Base-by-base conservation (phyloP, 1,139 yeast genomes). In the Candida pseudoviswanathii region DNA sequence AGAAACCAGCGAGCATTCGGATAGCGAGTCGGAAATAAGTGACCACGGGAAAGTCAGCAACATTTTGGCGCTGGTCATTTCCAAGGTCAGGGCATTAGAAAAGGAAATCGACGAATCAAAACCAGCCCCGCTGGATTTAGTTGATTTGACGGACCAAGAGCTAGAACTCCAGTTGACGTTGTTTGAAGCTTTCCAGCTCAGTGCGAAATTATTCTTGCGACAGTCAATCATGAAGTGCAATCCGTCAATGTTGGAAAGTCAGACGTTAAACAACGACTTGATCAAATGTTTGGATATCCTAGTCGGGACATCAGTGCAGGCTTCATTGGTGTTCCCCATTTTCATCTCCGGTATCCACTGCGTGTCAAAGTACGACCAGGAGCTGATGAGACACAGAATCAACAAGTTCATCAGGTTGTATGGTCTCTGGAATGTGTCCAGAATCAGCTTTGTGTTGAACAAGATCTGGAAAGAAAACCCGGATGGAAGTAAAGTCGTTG, bases 291-390 rank as follows among this genome's bases (percentile, higher is more conserved):
- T 88, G 32, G 90, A 86, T 58, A 73, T 82, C 3, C 75, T 88
- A 3, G 64, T 89, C 40, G 89, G 82, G 2, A 76, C 92, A 0
- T 78, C 82, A 1, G 86, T 86, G 33, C 92, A 87, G 59, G 85
- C 89, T 4, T 81, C 87, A 2, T 66, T 87, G 21, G 86, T 86
- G 41, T 87, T 88, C 64, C 96, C 96, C 0, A 66, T 86, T 54
- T 89, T 89, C 61, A 82, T 88, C 32, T 86, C 91, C 0, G 94
- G 95, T 1, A 79, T 88, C 57, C 85, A 84, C 62, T 80, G 88
- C 58, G 78, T 82, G 6, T 68, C 77, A 1, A 66, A 68, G 3
- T 66, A 60, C 34, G 86, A 82, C 55, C 74, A 89, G 24, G 65
- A 65, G 11, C 63, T 69, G 41, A 84, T 87, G 80, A 64, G 72